These are phyloP conservation scores for Carex cristatella DNA, from an alignment of 176 grass and related monocot species.

Conservation along the genomic window DNA sequence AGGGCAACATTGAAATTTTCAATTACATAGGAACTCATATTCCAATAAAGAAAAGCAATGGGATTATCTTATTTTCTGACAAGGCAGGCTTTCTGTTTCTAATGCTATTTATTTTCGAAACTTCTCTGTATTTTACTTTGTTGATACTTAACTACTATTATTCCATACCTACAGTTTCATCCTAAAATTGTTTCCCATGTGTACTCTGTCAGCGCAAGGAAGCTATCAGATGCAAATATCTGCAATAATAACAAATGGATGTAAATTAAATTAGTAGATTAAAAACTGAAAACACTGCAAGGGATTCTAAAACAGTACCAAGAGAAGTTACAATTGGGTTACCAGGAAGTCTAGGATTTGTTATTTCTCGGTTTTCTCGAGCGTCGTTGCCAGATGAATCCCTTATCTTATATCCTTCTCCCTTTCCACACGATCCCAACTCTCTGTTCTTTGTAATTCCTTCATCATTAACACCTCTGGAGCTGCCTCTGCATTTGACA, in stretches of 20 bases:
- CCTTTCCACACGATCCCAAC: too few relatives aligned
- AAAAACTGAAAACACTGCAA: background rate
- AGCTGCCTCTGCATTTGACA: too few relatives aligned
- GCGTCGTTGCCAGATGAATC: too few relatives aligned
- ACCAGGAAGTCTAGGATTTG: slow-evolving; percentile 61
- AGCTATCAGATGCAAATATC: slow-evolving; percentile 97
- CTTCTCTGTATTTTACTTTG: background rate
- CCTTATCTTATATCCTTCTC: too few relatives aligned
- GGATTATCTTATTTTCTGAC: background rate
- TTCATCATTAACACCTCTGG: too few relatives aligned
- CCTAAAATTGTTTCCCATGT: slow-evolving; percentile 88
- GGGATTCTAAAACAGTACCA: background rate
- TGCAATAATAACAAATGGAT: slow-evolving; percentile 25
- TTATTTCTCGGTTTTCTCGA: too few relatives aligned
- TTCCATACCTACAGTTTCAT: slow-evolving; percentile 76
- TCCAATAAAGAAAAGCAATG: background rate
- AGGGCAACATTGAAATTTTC: background rate
- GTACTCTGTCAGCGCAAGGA: slow-evolving; percentile 95
- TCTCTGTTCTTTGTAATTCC: too few relatives aligned
- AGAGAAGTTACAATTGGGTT: slow-evolving; percentile 67
- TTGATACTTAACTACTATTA: background rate
- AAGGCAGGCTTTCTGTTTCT: background rate
- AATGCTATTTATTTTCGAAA: background rate
- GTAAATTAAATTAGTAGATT: background rate
- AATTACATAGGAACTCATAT: background rate